These are phyloP conservation scores for Verticillium zaregamsianum DNA, from an alignment of 2,329 filamentous ascomycete genomes.

Conservation along the genomic window DNA sequence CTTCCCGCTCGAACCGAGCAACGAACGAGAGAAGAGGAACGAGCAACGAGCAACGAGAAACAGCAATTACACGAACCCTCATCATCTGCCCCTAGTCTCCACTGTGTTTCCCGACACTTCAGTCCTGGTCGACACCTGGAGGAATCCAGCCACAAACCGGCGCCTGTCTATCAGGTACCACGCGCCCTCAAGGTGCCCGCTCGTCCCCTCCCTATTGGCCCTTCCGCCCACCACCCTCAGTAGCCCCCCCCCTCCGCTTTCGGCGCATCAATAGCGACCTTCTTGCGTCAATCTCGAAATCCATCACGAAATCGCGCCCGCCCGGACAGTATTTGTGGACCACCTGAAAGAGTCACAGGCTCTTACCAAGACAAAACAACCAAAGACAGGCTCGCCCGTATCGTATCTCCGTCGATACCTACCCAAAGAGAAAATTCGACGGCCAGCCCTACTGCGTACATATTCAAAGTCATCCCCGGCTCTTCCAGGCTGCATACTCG, in stretches of 20 bases:
- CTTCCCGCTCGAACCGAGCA: background rate
- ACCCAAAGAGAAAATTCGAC: background rate
- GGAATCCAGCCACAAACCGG: background rate
- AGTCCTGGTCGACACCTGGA: background rate
- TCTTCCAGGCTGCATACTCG: background rate
- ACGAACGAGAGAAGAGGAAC: background rate
- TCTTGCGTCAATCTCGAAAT: constrained; percentile 2
- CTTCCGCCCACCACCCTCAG: background rate
- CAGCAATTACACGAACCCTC: background rate
- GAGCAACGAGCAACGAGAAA: background rate
- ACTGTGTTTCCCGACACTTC: background rate
- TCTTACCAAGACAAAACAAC: background rate
- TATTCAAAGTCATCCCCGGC: background rate
- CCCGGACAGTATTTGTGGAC: background rate
- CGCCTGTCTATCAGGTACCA: background rate
- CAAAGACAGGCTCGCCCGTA: background rate
- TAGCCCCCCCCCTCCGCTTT: constrained; percentile 1
- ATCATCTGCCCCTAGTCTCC: background rate
- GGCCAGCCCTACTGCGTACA: constrained; percentile 1
- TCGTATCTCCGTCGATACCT: background rate
- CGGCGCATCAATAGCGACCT: constrained; percentile 1
- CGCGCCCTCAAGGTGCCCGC: background rate
- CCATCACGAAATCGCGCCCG: constrained; percentile 2
- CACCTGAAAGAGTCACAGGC: background rate
- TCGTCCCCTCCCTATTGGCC: background rate